Conservation (phyloP, 2,329 filamentous ascomycete species). For the Penicillium concentricum region DNA sequence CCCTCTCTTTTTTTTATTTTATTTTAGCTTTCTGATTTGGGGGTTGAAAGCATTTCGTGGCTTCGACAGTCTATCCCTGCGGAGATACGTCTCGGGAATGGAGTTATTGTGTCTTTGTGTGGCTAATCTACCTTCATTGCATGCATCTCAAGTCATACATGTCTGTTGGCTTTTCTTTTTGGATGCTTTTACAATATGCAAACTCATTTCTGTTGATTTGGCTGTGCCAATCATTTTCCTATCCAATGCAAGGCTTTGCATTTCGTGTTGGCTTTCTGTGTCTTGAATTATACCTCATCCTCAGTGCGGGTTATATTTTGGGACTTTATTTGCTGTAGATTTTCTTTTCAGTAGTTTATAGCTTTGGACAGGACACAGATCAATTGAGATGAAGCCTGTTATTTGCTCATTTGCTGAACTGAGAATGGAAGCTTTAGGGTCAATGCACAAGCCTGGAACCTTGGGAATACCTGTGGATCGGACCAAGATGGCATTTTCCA, state of each 20-base stretch:
- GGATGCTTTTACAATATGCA: background rate
- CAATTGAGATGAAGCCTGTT: background rate
- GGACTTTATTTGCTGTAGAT: background rate
- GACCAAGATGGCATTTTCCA: background rate
- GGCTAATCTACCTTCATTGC: background rate
- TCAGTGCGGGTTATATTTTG: background rate
- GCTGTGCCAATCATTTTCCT: background rate
- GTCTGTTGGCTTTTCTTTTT: background rate
- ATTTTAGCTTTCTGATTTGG: background rate
- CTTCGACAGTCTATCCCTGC: background rate
- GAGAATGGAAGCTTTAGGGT: background rate
- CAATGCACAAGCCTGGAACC: background rate
- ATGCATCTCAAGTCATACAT: background rate
- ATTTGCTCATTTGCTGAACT: background rate
- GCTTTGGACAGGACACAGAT: background rate
- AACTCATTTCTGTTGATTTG: background rate
- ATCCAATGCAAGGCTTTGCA: background rate
- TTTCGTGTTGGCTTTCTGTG: background rate
- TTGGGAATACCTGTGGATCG: background rate
- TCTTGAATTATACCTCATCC: background rate
- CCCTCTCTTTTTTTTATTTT: background rate
- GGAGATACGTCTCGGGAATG: background rate
- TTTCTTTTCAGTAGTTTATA: background rate
- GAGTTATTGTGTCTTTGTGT: background rate
- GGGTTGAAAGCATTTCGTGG: background rate